Base-by-base conservation (phyloP, 768 basidiomycete species). In the Melanogaster broomeanus region DNA sequence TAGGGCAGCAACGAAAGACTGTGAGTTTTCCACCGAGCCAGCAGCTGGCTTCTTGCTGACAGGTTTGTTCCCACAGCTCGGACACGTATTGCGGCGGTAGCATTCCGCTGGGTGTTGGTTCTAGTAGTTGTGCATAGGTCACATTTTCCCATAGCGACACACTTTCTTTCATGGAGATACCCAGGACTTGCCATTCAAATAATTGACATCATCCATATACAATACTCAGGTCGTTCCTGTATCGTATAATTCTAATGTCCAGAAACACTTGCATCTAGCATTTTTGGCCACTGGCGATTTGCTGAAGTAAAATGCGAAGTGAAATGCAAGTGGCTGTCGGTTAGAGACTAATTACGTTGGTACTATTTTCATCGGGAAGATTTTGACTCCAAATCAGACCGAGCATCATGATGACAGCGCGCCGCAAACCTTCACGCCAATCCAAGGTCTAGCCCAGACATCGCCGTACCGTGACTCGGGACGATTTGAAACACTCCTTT, bases 1-100 rank as follows among this genome's bases (percentile, higher is more conserved):
- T 92, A 11, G 81, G 79, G 25, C 77, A 82, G 48, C 84, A 90
- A 62, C 77, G 90, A 51, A 71, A 72, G 76, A 79, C 73, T 61
- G 67, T 71, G 52, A 56, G 69, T 51, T 19, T 22, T 1, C n/a
- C 3, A 1, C 18, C 16, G 21, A 22, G 19, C 3, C 37, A 18
- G 45, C 19, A 15, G 22, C 13, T 12, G 5, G 28, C 7, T 33
- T 42, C n/a, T 16, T 16, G 24, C 48, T 65, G 1, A 57, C 25
- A 15, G 16, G 24, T 25, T 41, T 42, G 31, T 37, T 42, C 3
- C 41, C 16, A 45, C 41, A 69, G 67, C 67, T 69, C n/a, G 68
- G 63, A 34, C 65, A 57, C 24, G 63, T 61, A 33, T 49, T 69
- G 24, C 63, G 44, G 18, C 63, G 69, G 38, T 71, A 55, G 41